A percentile compares a stretch with the other conserved stretches of the same genome.
These are phyloP conservation scores for Lasiodiplodia gonubiensis DNA, from an alignment of 2,329 filamentous ascomycete genomes.

Conservation along the genomic window DNA sequence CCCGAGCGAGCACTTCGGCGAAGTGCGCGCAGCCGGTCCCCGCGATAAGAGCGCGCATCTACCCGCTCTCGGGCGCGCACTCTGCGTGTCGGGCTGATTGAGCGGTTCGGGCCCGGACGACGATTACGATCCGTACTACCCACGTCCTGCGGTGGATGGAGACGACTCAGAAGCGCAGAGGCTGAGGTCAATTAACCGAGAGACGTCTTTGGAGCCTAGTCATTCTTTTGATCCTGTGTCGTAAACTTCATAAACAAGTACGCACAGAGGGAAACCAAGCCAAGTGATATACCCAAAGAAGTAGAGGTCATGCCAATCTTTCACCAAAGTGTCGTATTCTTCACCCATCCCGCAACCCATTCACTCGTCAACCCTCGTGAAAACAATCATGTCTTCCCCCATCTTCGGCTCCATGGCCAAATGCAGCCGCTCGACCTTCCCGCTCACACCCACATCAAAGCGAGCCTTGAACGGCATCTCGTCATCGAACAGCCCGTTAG, in stretches of 20 bases:
- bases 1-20: not conserved
- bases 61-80: not conserved
- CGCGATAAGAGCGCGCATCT: not conserved
- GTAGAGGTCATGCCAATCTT: too few species aligned
- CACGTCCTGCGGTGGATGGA: conserved; percentile 30
- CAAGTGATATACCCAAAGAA: too few species aligned
- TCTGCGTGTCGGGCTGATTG: not conserved
- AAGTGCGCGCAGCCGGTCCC: not conserved
- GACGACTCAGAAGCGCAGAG: too few species aligned
- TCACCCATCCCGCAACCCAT: not conserved
- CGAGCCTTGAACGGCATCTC: conserved; percentile 6
- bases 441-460: conserved; percentile 10
- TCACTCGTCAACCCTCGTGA: not conserved
- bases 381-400: conserved; percentile 5
- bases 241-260: too few species aligned
- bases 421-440: not conserved
- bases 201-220: too few species aligned
- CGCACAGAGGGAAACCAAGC: too few species aligned
- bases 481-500: conserved; percentile 1
- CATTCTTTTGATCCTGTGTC: too few species aligned
- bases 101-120: not conserved
- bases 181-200: too few species aligned
- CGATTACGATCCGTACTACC: conserved; percentile 51
- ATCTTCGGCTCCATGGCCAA: conserved; percentile 19
- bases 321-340: too few species aligned